Evolutionary conservation across 768 basidiomycete species (phyloP).

Genomic region (Boletus reticuloceps): DNA sequence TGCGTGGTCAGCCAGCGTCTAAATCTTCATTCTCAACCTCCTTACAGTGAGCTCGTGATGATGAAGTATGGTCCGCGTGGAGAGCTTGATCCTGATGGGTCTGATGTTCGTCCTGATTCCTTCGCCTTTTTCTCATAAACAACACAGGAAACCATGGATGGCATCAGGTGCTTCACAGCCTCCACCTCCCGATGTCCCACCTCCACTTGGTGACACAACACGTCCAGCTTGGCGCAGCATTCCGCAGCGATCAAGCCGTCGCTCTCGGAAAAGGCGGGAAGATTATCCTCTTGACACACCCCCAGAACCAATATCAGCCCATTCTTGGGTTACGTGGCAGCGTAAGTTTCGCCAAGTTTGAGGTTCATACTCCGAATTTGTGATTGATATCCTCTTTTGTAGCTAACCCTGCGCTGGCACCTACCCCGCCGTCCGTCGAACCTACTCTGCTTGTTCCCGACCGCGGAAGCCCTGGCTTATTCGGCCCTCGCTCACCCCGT

Average conservation of each 20-base stretch:
- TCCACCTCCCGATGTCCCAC: slow-evolving; percentile 41
- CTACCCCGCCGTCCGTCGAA: slow-evolving; percentile 60
- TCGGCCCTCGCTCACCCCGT: slow-evolving; percentile 72
- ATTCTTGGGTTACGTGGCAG: slow-evolving; percentile 65
- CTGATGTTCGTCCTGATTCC: slow-evolving; percentile 3
- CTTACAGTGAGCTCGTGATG: slow-evolving; percentile 63
- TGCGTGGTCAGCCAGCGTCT: slow-evolving; percentile 39
- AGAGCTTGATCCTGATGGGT: slow-evolving; percentile 84
- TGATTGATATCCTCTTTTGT: slow-evolving; percentile 4
- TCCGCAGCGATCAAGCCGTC: slow-evolving; percentile 34
- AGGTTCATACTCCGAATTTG: not conserved
- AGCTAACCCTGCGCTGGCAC: slow-evolving; percentile 59
- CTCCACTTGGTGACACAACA: slow-evolving; percentile 42
- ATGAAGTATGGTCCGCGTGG: slow-evolving; percentile 82
- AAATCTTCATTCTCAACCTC: slow-evolving; percentile 1
- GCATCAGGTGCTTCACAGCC: slow-evolving; percentile 35
- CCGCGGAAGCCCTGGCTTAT: slow-evolving; percentile 61
- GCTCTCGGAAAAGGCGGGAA: slow-evolving; percentile 42
- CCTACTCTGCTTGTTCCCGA: slow-evolving; percentile 64
- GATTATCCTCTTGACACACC: slow-evolving; percentile 32
- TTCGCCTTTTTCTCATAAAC: not conserved
- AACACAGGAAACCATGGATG: slow-evolving; percentile 44
- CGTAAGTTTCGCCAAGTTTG: slow-evolving; percentile 44
- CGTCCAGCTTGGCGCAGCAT: slow-evolving; percentile 64
- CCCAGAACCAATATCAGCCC: slow-evolving; percentile 37